Percentiles rank a stretch among this genome's conserved stretches.
Evolutionary conservation across 2,329 filamentous ascomycete genomes (phyloP).

Genomic region (Curvularia verruculosa): DNA sequence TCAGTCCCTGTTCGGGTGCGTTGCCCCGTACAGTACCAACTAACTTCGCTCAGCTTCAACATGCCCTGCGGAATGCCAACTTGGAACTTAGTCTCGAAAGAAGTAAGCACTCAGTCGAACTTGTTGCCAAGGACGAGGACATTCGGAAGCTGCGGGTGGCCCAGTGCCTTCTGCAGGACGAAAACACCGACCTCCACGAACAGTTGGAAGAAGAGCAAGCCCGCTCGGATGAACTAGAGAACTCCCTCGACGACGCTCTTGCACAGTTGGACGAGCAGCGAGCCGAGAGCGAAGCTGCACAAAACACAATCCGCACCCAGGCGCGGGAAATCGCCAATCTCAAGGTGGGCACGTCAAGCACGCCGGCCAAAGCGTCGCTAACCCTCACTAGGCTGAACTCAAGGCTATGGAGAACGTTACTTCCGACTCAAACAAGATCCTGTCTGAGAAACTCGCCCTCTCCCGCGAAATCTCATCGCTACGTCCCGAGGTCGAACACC

Average conservation of each 20-base stretch:
- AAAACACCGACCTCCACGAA: slow-evolving; percentile 71
- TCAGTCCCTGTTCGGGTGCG: slow-evolving; percentile 1
- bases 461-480: slow-evolving; percentile 64
- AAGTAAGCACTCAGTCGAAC: slow-evolving; percentile 67
- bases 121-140: slow-evolving; percentile 76
- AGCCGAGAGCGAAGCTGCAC: slow-evolving; percentile 52
- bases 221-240: slow-evolving; percentile 62
- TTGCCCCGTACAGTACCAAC: slow-evolving; percentile 12
- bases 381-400: slow-evolving; percentile 67
- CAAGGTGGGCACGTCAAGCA: slow-evolving; percentile 58
- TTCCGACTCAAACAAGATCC: slow-evolving; percentile 71
- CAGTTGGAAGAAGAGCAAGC: slow-evolving; percentile 66
- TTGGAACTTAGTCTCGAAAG: slow-evolving; percentile 75
- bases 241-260: slow-evolving; percentile 56
- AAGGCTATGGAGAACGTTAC: slow-evolving; percentile 69
- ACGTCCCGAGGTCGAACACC: slow-evolving; percentile 67
- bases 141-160: slow-evolving; percentile 69
- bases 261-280: slow-evolving; percentile 56
- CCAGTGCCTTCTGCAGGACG: slow-evolving; percentile 72
- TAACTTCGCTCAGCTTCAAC: slow-evolving; percentile 50
- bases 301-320: slow-evolving; percentile 59
- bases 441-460: slow-evolving; percentile 69
- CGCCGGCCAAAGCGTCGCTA: slow-evolving; percentile 39
- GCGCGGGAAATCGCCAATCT: slow-evolving; percentile 62
- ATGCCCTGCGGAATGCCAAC: slow-evolving; percentile 58